Base-by-base conservation (phyloP, 2,329 filamentous ascomycete species). In the Stenocarpella maydis region DNA sequence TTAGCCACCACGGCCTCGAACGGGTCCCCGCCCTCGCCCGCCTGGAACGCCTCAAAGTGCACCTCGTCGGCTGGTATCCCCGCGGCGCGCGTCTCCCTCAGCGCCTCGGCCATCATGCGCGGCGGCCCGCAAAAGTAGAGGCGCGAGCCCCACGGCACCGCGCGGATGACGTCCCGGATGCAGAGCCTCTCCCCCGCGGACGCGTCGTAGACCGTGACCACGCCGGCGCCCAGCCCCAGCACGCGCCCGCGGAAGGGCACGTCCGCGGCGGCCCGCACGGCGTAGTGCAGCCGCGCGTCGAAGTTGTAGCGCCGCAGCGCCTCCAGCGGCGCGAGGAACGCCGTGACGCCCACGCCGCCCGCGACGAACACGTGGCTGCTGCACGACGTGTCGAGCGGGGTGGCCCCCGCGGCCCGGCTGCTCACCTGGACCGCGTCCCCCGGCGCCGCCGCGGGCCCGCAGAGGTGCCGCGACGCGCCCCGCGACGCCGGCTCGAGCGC, bases 271-370 rank as follows among this genome's bases (percentile, higher is more conserved):
- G 80, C 83, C 10, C 85, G 83, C 17, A 91, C 85, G 0, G 85
- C 88, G 71, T 88, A 90, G 77, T 91, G 89, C 49, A 91, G 77
- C 26, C 81, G 80, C 45, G 83, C 84, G 68, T 84, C 83, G 75
- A 79, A 85, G 74, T 88, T 82, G 69, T 86, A 84, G 5, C 73
- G 39, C 19, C 78, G 75, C 70, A 83, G 82, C 1, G 37, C 65
- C 60, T 84, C 78, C 3, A 87, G 74, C 28, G 88, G 79, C 0
- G 80, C 74, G 10, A 92, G 74, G 72, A 91, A 91, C 0, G 90
- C 90, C 1, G 90, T 92, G 71, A 92, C 86, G 0, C 90, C 90
- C 37, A 92, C 88, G 0, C 90, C 90, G 12, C 87, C 90, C 0
- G 84, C 88, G 37, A 92, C 85, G 73, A 91, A 87, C 47, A 91